Evolutionary conservation across 163 green algal species (phyloP).

Genomic region (Scenedesmus sp.): DNA sequence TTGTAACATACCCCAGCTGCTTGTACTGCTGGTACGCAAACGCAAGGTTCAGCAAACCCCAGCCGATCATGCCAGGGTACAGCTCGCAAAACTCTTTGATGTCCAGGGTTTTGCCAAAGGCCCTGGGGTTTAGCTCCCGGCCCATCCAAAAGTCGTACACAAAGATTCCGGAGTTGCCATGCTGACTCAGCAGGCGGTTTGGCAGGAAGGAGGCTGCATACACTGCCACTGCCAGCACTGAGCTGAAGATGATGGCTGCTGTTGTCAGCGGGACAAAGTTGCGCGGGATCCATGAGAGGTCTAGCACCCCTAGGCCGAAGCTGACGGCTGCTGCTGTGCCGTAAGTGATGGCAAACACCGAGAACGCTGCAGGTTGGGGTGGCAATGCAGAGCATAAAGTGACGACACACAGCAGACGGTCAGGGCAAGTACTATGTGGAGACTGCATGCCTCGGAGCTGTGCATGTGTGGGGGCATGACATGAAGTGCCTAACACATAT

Average conservation of each 20-base stretch:
- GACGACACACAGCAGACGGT: background rate
- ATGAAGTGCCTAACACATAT: no score
- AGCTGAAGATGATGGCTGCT: constrained; percentile 72
- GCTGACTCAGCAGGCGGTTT: constrained; percentile 66
- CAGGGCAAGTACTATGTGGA: background rate
- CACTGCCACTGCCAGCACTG: constrained; percentile 67
- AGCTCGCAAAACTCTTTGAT: constrained; percentile 97
- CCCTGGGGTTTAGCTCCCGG: constrained; percentile 92
- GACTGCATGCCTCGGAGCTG: no score
- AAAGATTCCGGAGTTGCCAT: constrained; percentile 72
- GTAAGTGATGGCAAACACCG: constrained; percentile 76
- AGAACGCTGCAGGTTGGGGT: constrained; percentile 69
- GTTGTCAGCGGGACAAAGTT: constrained; percentile 88
- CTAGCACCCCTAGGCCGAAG: constrained; percentile 68
- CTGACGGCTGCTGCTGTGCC: constrained; percentile 72
- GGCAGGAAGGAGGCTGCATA: constrained; percentile 73
- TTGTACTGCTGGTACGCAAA: constrained; percentile 76
- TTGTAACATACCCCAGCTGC: constrained; percentile 66
- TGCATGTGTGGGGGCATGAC: no score
- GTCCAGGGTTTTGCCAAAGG: constrained; percentile 74
- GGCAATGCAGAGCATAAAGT: background rate
- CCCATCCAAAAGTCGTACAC: constrained; percentile 98
- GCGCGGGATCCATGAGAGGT: constrained; percentile 84
- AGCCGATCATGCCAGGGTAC: constrained; percentile 93
- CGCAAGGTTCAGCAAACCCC: constrained; percentile 81